Conservation (phyloP, 192 early-diverging fungal species). For the Coemansia aciculifera region DNA sequence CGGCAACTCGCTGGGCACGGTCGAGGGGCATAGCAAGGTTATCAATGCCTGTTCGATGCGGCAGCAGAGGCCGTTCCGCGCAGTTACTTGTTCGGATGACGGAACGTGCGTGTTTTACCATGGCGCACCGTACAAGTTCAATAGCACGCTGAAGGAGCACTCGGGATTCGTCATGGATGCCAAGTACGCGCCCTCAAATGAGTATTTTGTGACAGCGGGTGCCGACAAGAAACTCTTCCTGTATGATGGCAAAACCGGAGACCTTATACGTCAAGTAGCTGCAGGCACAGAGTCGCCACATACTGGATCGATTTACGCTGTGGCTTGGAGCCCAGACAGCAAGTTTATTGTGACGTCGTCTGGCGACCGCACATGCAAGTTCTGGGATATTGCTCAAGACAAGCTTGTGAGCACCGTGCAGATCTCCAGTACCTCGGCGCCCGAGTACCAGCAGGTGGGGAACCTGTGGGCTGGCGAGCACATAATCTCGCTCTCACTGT, state of each 20-base stretch:
- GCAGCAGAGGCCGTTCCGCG: conserved; percentile 87
- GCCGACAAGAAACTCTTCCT: conserved; percentile 88
- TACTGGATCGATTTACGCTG: conserved; percentile 77
- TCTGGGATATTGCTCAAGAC: conserved; percentile 84
- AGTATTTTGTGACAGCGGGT: conserved; percentile 81
- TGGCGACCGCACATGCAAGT: conserved; percentile 81
- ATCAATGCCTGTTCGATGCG: conserved; percentile 89
- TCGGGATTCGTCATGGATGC: conserved; percentile 90
- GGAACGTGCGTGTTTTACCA: conserved; percentile 84
- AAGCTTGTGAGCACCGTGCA: conserved; percentile 66
- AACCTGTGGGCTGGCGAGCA: conserved; percentile 81
- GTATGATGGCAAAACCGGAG: conserved; percentile 92
- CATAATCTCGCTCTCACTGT: conserved; percentile 77
- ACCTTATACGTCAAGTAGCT: conserved; percentile 61
- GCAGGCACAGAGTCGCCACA: conserved; percentile 60
- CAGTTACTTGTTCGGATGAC: conserved; percentile 92
- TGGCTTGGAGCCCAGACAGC: conserved; percentile 87
- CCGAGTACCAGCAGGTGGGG: conserved; percentile 91
- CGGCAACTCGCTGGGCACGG: conserved; percentile 86
- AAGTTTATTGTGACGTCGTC: conserved; percentile 75
- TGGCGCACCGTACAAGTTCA: conserved; percentile 89
- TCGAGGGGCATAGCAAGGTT: conserved; percentile 84
- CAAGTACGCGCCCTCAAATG: conserved; percentile 77
- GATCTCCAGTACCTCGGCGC: conserved; percentile 31
- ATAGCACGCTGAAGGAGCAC: conserved; percentile 74